Base-by-base conservation (phyloP, 2,329 filamentous ascomycete genomes). In the Dothidotthia symphoricarpi region DNA sequence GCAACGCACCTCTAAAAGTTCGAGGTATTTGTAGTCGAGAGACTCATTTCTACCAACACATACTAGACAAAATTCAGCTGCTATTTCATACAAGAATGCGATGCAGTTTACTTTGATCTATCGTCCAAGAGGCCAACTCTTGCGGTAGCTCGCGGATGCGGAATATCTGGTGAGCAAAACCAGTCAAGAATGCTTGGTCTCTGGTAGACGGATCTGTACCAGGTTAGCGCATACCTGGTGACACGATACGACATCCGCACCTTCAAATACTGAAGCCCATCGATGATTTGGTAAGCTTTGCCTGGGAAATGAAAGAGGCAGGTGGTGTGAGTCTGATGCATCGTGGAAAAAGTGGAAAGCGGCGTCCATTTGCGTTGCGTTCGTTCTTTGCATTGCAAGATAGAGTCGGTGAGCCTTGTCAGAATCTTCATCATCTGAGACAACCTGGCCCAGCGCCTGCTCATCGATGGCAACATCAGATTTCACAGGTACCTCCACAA, bases 391-490 rank as follows among this genome's bases (percentile, higher is more conserved):
- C 49, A 85, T 73, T 25, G 81, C 81, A 44, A 73, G 67, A 42
- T 75, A 67, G 19, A 83, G 64, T 47, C 76, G 76, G 40, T 71
- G 65, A 5, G 72, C 60, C 19, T 63, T 68, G 7, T 94, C 73
- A 73, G 95, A 46, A 83, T 88, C 17, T 77, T 96, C 53, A 81
- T 91, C 55, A 72, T 91, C 52, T 82, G 88, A 31, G 4, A 64
- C 45, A 9, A 51, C 48, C 36, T 51, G 48, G 4, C 50, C 53
- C 12, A 66, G 41, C 24, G 50, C 48, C 11, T 57, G 48, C 52
- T 65, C 55, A 27, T 47, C 50, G 15, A 64, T 36, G 1, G 35
- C 26, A 4, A 51, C 22, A 8, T 41, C 31, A 5, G 33, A 16
- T 13, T 16, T 32, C 8, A 24, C 24, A 26, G 34, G 34, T 34